A percentile compares a stretch with the other conserved stretches of the same genome.
These are phyloP conservation scores for Galerina sulciceps DNA, from an alignment of 768 basidiomycete genomes.

Conservation along the genomic window DNA sequence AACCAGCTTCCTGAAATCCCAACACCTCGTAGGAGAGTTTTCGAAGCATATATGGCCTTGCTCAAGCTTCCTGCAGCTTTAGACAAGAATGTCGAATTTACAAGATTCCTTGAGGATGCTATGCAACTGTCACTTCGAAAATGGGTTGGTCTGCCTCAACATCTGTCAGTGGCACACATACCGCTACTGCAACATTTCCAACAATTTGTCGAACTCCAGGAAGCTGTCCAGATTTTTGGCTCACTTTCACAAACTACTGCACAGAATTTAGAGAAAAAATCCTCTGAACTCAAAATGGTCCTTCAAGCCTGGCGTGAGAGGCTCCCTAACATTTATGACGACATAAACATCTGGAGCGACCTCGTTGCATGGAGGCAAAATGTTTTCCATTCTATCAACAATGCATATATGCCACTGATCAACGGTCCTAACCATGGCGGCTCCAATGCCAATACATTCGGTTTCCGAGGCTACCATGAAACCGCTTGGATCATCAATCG, in stretches of 20 bases:
- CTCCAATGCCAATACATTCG: constrained; percentile 73
- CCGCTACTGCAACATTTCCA: constrained; percentile 97
- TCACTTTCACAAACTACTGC: constrained; percentile 86
- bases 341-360: constrained; percentile 98
- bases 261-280: constrained; percentile 91
- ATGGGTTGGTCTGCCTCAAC: constrained; percentile 88
- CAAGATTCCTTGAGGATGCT: constrained; percentile 88
- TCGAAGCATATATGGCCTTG: constrained; percentile 91
- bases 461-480: constrained; percentile 97
- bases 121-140: constrained; percentile 96
- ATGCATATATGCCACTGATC: constrained; percentile 93
- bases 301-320: constrained; percentile 97
- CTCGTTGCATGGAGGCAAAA: constrained; percentile 99
- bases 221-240: constrained; percentile 93
- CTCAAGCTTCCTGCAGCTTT: constrained; percentile 81
- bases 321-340: constrained; percentile 93
- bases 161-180: constrained; percentile 90
- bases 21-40: constrained; percentile 96
- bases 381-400: constrained; percentile 96
- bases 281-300: constrained; percentile 93
- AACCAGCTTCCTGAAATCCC: constrained; percentile 80
- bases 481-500: constrained; percentile 99
- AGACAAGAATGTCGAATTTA: constrained; percentile 89
- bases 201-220: constrained; percentile 96
- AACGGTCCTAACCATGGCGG: constrained; percentile 54